Evolutionary conservation across 495 filamentous ascomycete genomes (phyloP), one percentile per base, ranked within the genome.

Genomic region (Amorphotheca resinae): DNA sequence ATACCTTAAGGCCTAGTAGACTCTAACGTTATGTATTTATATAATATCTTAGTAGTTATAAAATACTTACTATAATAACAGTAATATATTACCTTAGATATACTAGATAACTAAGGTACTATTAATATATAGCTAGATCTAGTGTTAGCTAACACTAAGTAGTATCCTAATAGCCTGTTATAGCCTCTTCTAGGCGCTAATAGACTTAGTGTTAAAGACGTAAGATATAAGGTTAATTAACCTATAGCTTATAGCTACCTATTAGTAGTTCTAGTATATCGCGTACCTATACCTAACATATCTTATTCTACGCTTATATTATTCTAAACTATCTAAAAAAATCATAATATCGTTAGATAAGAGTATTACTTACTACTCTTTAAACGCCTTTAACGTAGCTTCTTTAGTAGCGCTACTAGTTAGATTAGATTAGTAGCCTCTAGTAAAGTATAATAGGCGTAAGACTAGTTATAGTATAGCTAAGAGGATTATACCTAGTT

Each of bases 41-140:
- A 40, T 21, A 11, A 15, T 17, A 35, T 35, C 15, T 17, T 35
- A 35, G 6, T 6, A 8, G 15, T n/a, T 11, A 35, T 40, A 22
- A 26, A 40, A 40, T 5, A 18, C 37, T 18, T 18, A 40, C 15
- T 40, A 15, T 22, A 18, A 40, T 6, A 26, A 40, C 11, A 6
- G 7, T 40, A 18, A 9, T 5, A 18, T 18, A 40, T 22, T 40
- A 15, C 37, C 18, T 21, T 18, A 12, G 4, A 40, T 21, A 26
- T 18, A 20, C 37, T 7, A 21, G 18, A 40, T 40, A 26, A 40
- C 37, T 11, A 15, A 40, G 20, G 37, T 40, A 26, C 37, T 40
- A 22, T 40, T 18, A 22, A 40, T 40, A 40, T 18, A 40, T 4
- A 40, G 12, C 37, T 26, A 40, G 12, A 40, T 21, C 5, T 18